phyloP scores from a whole-genome alignment of 257 asterid species.

The Verbascum thapsus region DNA sequence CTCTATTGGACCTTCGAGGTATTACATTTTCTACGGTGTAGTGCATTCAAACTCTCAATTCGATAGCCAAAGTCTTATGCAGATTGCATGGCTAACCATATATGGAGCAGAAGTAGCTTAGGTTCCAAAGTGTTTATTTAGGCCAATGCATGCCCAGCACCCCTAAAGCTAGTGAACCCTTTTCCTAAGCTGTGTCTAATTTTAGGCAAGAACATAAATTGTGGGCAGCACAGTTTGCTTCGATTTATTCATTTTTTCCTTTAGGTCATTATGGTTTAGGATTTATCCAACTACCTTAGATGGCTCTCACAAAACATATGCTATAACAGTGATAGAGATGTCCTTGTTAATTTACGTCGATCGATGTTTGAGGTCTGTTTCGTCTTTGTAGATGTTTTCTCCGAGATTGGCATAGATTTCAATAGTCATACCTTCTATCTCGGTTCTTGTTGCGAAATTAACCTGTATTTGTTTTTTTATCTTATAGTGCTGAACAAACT shows the following conservation, averaged over 20 bases:
- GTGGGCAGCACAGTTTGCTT: not conserved
- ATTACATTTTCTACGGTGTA: conserved; percentile 36
- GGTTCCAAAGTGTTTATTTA: not conserved
- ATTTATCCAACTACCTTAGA: not conserved
- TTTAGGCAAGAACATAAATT: not conserved
- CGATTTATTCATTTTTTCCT: conserved; percentile 9
- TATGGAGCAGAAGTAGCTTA: conserved; percentile 9
- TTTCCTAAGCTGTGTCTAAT: not conserved
- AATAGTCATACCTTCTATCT: conserved; percentile 21
- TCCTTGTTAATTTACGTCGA: not conserved
- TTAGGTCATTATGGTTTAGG: not conserved
- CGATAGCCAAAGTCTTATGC: conserved; percentile 8
- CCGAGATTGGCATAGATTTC: conserved; percentile 15
- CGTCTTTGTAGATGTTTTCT: not conserved
- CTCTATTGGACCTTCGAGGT: conserved; percentile 94
- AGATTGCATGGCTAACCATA: conserved; percentile 21
- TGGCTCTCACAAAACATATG: not conserved
- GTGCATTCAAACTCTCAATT: conserved; percentile 11
- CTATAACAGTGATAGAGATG: not conserved
- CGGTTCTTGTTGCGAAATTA: conserved; percentile 24
- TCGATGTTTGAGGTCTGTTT: conserved; percentile 5
- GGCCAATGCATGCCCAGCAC: conserved; percentile 16
- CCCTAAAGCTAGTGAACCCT: not conserved
- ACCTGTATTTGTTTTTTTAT: conserved; percentile 22
- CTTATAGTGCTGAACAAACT: conserved; percentile 83